Evolutionary conservation across 495 filamentous ascomycete species (phyloP).

Genomic region (Xylaria scruposa): DNA sequence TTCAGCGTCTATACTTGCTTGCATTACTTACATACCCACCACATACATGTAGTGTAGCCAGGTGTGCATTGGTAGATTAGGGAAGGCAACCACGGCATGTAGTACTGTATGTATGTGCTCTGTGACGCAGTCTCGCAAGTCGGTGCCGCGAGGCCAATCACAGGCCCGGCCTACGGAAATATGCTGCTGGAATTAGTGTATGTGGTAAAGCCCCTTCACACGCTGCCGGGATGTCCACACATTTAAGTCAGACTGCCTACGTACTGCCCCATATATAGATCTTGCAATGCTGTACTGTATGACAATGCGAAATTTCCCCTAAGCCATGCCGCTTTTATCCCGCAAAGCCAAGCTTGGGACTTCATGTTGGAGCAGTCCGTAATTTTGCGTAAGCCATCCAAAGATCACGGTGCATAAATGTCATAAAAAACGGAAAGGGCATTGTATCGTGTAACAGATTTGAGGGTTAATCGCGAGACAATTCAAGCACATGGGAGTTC

Average conservation of each 20-base stretch:
- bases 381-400: not conserved
- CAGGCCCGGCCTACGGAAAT: not conserved
- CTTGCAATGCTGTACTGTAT: not conserved
- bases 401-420: not conserved
- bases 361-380: not conserved
- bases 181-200: constrained; percentile 21
- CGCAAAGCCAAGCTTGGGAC: not conserved
- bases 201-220: constrained; percentile 19
- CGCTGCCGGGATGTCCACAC: constrained; percentile 13
- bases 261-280: not conserved
- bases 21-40: not conserved
- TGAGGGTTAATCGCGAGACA: not conserved
- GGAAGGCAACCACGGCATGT: not conserved
- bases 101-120: not conserved
- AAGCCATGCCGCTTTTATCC: constrained; percentile 1
- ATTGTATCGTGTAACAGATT: not conserved
- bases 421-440: not conserved
- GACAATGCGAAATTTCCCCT: not conserved
- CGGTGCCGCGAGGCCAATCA: constrained; percentile 7
- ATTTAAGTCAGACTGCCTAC: not conserved
- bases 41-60: not conserved
- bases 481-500: not conserved
- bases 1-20: not conserved
- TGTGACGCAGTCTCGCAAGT: not conserved
- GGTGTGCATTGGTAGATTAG: not conserved